Evolutionary conservation across 1,284 basidiomycete genomes (phyloP).

Genomic region (Meira nashicola): DNA sequence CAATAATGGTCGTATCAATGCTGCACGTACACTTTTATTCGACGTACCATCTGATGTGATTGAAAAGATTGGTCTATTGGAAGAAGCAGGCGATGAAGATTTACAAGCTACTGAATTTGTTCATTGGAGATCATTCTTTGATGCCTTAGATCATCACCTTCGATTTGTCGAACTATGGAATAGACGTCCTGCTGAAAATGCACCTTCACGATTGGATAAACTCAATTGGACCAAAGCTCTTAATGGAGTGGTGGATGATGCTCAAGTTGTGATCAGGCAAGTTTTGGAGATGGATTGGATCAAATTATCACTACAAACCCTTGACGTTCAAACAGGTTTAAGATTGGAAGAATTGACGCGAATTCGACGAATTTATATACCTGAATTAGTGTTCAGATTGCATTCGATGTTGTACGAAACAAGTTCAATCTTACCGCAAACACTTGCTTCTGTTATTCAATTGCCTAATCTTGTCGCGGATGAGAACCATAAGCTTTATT

Average conservation of each 20-base stretch:
- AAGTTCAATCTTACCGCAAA: conserved; percentile 65
- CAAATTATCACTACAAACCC: conserved; percentile 11
- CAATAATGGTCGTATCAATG: conserved; percentile 38
- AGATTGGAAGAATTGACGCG: conserved; percentile 67
- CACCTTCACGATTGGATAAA: conserved; percentile 26
- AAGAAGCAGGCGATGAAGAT: conserved; percentile 30
- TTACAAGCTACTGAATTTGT: conserved; percentile 29
- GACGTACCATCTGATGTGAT: conserved; percentile 40
- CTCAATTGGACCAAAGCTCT: conserved; percentile 35
- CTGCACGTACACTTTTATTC: conserved; percentile 40
- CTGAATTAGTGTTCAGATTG: conserved; percentile 80
- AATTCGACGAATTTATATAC: conserved; percentile 82
- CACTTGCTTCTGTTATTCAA: conserved; percentile 68
- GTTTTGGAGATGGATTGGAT: conserved; percentile 56
- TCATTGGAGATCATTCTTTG: conserved; percentile 48
- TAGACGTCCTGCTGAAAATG: conserved; percentile 18
- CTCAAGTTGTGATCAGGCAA: conserved; percentile 53
- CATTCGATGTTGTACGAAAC: conserved; percentile 71
- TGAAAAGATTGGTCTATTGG: conserved; percentile 17
- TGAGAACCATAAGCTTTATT: conserved; percentile 77
- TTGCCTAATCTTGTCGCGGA: conserved; percentile 82
- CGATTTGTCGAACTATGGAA: conserved; percentile 38
- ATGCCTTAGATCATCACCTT: conserved; percentile 35
- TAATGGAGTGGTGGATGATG: conserved; percentile 50
- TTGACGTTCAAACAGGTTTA: conserved; percentile 24